These are phyloP conservation scores for Lactuca sativa DNA, from an alignment of 129 eudicot genomes.

Conservation along the genomic window DNA sequence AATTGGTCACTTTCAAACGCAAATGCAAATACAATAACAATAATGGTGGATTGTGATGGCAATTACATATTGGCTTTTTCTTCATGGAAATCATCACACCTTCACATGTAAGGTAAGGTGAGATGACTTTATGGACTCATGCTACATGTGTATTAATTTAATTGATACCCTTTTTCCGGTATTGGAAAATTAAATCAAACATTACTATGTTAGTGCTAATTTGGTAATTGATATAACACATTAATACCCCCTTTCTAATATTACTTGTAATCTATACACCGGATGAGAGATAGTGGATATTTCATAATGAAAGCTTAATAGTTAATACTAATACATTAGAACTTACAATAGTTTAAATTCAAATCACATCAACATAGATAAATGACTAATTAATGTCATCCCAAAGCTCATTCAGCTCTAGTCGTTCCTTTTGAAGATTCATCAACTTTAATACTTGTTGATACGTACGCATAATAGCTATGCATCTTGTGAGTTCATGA, in stretches of 20 bases:
- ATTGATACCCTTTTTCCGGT: constrained; percentile 3
- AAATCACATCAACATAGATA: too few relatives aligned
- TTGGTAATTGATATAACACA: background rate
- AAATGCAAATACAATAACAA: constrained; percentile 19
- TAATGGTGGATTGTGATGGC: constrained; percentile 37
- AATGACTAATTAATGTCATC: too few relatives aligned
- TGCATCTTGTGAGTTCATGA: too few relatives aligned
- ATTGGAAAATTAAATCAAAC: constrained; percentile 17
- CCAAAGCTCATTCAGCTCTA: too few relatives aligned
- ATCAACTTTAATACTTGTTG: too few relatives aligned
- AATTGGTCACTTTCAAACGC: constrained; percentile 16
- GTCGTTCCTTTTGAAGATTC: too few relatives aligned
- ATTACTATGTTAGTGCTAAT: background rate
- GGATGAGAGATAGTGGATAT: too few relatives aligned
- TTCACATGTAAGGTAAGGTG: constrained; percentile 34
- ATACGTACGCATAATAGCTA: too few relatives aligned
- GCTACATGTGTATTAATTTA: constrained; percentile 37
- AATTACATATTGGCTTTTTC: constrained; percentile 25
- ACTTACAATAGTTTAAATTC: too few relatives aligned
- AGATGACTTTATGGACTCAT: constrained; percentile 36
- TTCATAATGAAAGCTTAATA: too few relatives aligned
- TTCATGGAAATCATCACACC: constrained; percentile 40
- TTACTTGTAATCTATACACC: too few relatives aligned
- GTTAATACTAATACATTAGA: too few relatives aligned
- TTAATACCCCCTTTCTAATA: background rate